Base-by-base conservation (phyloP, 345 rosid species). In the Linum trigynum region DNA sequence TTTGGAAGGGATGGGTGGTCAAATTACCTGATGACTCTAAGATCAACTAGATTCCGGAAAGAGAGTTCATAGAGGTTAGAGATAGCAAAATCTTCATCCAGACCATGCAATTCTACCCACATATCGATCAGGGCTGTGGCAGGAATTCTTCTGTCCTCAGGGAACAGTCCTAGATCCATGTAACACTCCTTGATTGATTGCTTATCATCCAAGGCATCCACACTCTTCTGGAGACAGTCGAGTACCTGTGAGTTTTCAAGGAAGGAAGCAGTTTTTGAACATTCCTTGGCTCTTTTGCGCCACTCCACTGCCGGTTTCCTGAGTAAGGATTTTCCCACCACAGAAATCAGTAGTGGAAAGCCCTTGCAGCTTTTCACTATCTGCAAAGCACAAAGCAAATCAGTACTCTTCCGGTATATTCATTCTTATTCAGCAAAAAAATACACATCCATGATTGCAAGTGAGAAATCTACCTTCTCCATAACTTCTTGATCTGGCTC, bases 91-190 rank as follows among this genome's bases (percentile, higher is more conserved):
- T 69, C 67, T 17, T 74, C 77, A 38, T 69, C 70, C 12, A 69
- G 61, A 2, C 62, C 59, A 43, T 74, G 61, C 57, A 40, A 16
- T 60, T 65, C 77, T 0, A 38, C 69, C 73, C 73, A 74, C 7
- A 69, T 56, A 62, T 74, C 77, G 14, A 57, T 12, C 3, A 86
- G 78, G 11, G 77, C 62, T 3, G 80, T 61, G 15, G 80, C 77
- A 15, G 83, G 81, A 62, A 82, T 80, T 74, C 60, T 72, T 50
- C 75, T 84, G 67, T 79, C 96, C 72, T 84, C 86, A 3, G 81
- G 82, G 71, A 88, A 89, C 17, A 67, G 79, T 2, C 85, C 81
- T 36, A 86, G 67, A 68, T 86, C 92, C 76, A 81, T 59, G 78
- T 72, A 88, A 62, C 88, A 84, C 40, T 84, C 80, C 73, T 75